Evolutionary conservation across 2,329 filamentous ascomycete genomes (phyloP), one percentile per base, ranked within the genome.

Genomic region (Venturia oleaginea): DNA sequence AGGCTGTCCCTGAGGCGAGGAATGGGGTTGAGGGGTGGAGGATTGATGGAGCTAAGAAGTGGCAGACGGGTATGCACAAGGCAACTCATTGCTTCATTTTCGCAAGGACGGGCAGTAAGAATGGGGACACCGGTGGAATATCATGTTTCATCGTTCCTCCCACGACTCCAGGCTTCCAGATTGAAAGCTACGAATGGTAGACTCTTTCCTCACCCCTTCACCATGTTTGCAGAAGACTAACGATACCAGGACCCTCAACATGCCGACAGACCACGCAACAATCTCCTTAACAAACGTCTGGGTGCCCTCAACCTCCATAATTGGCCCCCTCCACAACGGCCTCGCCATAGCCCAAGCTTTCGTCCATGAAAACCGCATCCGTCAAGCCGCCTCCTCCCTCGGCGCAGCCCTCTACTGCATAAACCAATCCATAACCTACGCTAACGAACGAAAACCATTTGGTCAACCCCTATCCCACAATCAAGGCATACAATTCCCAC

Each of bases 261-360:
- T 87, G 84, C 84, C 84, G 0, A 86, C 84, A 6, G 84, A 87
- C 70, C 84, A 87, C 70, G 84, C 84, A 2, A 86, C 84, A 0
- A 76, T 87, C 46, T 78, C 79, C 2, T 74, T 87, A 55, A 78
- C 78, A n/a, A 72, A 82, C 64, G 84, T 85, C n/a, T 82, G 77
- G 69, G 81, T 86, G 0, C 82, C 84, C 0, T 73, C 76, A 17
- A 78, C 76, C 24, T 76, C 81, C 1, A 74, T 86, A 40, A 75
- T 87, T 1, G 84, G 84, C 0, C 74, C 76, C 1, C 68, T 81
- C 11, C 80, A 83, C 66, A 76, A 79, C 54, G 84, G 84, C 11
- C 78, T 87, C 5, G 79, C 81, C 27, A 82, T 87, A 60, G 84
- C 85, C 0, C 84, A 87, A 74, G 84, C 84, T 2, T 87, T 87